Evolutionary conservation across 192 early-diverging fungal genomes (phyloP).

Genomic region (Paraglomus brasilianum): DNA sequence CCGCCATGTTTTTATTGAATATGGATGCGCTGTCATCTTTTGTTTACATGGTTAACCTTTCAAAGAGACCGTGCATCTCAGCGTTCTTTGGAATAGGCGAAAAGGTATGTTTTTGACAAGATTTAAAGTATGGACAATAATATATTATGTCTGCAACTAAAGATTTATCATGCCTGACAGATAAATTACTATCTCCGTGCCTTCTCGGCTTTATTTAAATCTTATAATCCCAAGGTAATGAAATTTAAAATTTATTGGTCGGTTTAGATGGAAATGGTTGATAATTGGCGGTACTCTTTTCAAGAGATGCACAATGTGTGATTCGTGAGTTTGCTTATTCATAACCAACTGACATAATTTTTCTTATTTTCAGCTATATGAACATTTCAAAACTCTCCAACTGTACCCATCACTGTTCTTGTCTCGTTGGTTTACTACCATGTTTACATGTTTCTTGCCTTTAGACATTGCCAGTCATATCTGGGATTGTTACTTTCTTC

Average conservation of each 20-base stretch:
- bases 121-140: too few relatives aligned
- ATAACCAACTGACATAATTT: neutral
- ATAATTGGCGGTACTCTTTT: neutral
- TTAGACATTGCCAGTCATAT: slow-evolving; percentile 39
- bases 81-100: slow-evolving; percentile 38
- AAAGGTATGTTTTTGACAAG: too few relatives aligned
- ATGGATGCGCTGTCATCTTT: slow-evolving; percentile 38
- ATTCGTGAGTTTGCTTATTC: neutral
- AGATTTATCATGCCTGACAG: slow-evolving; percentile 8
- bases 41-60: slow-evolving; percentile 34
- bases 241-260: too few relatives aligned
- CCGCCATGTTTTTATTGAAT: slow-evolving; percentile 43
- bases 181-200: neutral
- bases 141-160: too few relatives aligned
- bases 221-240: slow-evolving; percentile 37
- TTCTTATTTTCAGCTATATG: slow-evolving; percentile 32
- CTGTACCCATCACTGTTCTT: slow-evolving; percentile 42
- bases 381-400: slow-evolving; percentile 41
- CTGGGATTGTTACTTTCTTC: slow-evolving; percentile 44
- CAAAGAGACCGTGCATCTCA: slow-evolving; percentile 33
- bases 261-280: too few relatives aligned
- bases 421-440: slow-evolving; percentile 43
- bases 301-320: too few relatives aligned
- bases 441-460: slow-evolving; percentile 42
- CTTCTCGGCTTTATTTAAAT: slow-evolving; percentile 3